Percentiles rank a stretch among this genome's conserved stretches.
phyloP scores from a whole-genome alignment of 768 basidiomycete genomes.

The Suillus sp. region DNA sequence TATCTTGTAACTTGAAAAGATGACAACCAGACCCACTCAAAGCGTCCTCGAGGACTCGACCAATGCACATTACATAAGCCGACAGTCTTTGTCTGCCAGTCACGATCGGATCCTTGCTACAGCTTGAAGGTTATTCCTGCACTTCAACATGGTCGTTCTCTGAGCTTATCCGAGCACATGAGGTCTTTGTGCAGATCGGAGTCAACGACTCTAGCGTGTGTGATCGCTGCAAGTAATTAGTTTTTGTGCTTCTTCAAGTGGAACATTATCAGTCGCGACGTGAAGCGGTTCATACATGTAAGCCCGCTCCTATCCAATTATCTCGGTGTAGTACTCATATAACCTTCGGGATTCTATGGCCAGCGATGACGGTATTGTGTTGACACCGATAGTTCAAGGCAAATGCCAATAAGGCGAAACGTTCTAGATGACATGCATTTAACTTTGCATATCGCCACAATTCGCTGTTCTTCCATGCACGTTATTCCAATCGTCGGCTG shows the following conservation, averaged over 20 bases:
- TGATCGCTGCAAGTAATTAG: background rate
- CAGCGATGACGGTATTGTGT: slow-evolving; percentile 53
- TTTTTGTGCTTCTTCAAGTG: slow-evolving; percentile 45
- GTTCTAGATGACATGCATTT: slow-evolving; percentile 58
- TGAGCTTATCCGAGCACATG: background rate
- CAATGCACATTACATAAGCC: background rate
- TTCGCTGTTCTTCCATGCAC: slow-evolving; percentile 72
- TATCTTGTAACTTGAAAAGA: slow-evolving; percentile 5
- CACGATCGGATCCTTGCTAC: no score
- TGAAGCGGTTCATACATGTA: slow-evolving; percentile 69
- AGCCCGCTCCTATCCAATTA: slow-evolving; percentile 15
- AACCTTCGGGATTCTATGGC: slow-evolving; percentile 39
- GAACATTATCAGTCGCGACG: slow-evolving; percentile 73
- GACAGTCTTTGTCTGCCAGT: background rate
- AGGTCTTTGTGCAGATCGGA: slow-evolving; percentile 54
- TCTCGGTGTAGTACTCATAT: background rate
- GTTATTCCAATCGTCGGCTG: slow-evolving; percentile 8
- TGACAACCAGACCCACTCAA: slow-evolving; percentile 3
- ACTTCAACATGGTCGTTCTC: background rate
- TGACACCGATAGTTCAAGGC: slow-evolving; percentile 45
- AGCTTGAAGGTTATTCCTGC: background rate
- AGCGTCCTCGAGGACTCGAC: background rate
- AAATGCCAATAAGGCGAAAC: slow-evolving; percentile 52
- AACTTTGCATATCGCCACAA: slow-evolving; percentile 71
- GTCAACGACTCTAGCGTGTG: slow-evolving; percentile 68